Evolutionary conservation across 345 rosid genomes (phyloP).

Genomic region (Salix arbutifolia): DNA sequence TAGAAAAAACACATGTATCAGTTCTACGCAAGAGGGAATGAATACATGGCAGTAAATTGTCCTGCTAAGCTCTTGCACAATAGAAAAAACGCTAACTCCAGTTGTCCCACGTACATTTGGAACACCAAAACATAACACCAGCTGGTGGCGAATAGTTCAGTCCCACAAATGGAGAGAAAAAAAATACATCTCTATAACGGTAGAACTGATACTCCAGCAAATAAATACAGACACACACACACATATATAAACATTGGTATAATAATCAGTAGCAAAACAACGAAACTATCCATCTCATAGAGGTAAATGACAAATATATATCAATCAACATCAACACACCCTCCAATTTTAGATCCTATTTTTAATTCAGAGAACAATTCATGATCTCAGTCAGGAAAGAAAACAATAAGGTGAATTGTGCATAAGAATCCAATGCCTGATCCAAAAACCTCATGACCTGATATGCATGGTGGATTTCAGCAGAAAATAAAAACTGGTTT

Average conservation of each 20-base stretch:
- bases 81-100: background rate
- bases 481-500: background rate
- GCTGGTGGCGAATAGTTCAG: background rate
- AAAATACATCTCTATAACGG: no score
- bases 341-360: background rate
- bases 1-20: background rate
- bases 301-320: no score
- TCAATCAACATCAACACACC: background rate
- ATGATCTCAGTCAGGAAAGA: background rate
- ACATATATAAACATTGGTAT: background rate
- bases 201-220: background rate
- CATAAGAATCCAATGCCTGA: background rate
- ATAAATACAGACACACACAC: no score
- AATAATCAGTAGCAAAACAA: background rate
- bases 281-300: no score
- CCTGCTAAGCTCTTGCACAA: background rate
- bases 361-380: background rate
- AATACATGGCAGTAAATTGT: background rate
- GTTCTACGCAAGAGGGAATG: background rate
- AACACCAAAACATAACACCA: background rate
- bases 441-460: background rate
- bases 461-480: background rate
- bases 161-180: background rate
- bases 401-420: background rate
- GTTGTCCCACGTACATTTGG: background rate